phyloP scores from a whole-genome alignment of 176 grass and related monocot species.

The Cenchrus americanus region DNA sequence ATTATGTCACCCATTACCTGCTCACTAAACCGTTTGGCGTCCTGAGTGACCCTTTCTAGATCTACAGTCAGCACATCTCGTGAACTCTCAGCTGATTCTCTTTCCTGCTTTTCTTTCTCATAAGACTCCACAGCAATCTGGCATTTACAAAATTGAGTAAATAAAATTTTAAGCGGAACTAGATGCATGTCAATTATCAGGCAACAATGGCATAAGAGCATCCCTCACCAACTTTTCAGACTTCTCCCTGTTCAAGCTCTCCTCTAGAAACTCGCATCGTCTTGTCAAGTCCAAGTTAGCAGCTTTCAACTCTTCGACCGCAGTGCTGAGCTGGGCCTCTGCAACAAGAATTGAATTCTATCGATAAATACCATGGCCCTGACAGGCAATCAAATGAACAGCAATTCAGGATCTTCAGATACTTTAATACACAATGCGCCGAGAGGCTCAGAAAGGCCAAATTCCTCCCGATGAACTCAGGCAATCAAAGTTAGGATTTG shows the following conservation, averaged over 20 bases:
- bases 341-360: neutral
- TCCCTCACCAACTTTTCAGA: constrained; percentile 59
- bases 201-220: neutral
- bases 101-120: constrained; percentile 66
- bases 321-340: constrained; percentile 65
- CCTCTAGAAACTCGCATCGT: constrained; percentile 52
- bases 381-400: neutral
- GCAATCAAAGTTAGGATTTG: neutral
- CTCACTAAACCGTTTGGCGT: constrained; percentile 68
- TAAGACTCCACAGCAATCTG: constrained; percentile 62
- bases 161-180: neutral
- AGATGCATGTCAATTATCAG: neutral
- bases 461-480: neutral
- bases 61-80: constrained; percentile 50
- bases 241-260: constrained; percentile 66
- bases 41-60: constrained; percentile 68
- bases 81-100: constrained; percentile 52
- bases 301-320: constrained; percentile 53
- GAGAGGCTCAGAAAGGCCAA: neutral
- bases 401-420: neutral
- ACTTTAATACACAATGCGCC: neutral
- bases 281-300: constrained; percentile 48
- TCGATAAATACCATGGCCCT: neutral
- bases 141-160: constrained; percentile 1
- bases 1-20: constrained; percentile 52